phyloP scores from a whole-genome alignment of 768 basidiomycete genomes.

The Paxillus ammoniavirescens region DNA sequence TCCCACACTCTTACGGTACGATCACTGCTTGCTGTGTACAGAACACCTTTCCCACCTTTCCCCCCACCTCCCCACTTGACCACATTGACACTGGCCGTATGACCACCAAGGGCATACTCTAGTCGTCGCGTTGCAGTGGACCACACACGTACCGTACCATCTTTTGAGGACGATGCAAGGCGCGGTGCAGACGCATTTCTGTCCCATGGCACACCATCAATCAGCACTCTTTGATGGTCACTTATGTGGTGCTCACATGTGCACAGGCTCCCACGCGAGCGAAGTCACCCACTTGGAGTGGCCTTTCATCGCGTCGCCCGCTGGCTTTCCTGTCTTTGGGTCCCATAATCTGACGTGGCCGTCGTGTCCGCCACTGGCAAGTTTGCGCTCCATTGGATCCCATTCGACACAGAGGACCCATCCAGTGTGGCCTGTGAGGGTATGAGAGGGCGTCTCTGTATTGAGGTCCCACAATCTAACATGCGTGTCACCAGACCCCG shows the following conservation, averaged over 20 bases:
- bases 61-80: slow-evolving; percentile 96
- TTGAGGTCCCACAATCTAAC: slow-evolving; percentile 93
- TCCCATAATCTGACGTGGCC: slow-evolving; percentile 94
- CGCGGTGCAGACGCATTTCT: slow-evolving; percentile 81
- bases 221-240: slow-evolving; percentile 1
- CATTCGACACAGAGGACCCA: slow-evolving; percentile 98
- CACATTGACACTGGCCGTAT: slow-evolving; percentile 91
- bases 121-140: slow-evolving; percentile 64
- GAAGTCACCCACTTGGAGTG: slow-evolving; percentile 97
- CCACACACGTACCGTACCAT: slow-evolving; percentile 96
- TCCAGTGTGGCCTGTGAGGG: slow-evolving; percentile 84
- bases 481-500: slow-evolving; percentile 92
- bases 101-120: slow-evolving; percentile 88
- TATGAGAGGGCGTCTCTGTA: slow-evolving; percentile 89
- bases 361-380: slow-evolving; percentile 95
- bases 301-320: slow-evolving; percentile 87
- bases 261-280: slow-evolving; percentile 94
- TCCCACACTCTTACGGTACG: slow-evolving; percentile 95
- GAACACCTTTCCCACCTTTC: slow-evolving; percentile 56
- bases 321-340: slow-evolving; percentile 83
- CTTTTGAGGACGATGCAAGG: slow-evolving; percentile 93
- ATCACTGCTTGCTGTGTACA: slow-evolving; percentile 96
- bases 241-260: slow-evolving; percentile 56
- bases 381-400: slow-evolving; percentile 87
- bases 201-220: slow-evolving; percentile 3